Conservation (phyloP, 2,329 filamentous ascomycete genomes). For the Hypoxylon sp. region DNA sequence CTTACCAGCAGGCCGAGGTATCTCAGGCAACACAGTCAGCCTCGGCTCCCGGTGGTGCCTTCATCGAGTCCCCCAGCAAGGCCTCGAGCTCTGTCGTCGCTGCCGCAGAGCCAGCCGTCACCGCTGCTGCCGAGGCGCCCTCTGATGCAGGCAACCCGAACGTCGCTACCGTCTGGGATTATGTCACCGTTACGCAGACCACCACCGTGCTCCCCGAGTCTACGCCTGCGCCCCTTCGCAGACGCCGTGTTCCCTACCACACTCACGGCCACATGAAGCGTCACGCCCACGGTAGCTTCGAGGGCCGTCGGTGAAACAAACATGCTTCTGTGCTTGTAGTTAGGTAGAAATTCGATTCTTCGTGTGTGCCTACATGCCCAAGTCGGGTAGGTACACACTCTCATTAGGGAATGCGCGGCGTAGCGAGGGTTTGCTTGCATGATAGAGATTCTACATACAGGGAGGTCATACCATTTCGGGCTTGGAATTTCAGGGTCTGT, state of each 20-base stretch:
- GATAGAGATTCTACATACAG: conserved; percentile 8
- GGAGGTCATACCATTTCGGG: conserved; percentile 1
- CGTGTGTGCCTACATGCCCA: conserved; percentile 15
- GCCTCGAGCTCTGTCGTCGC: conserved; percentile 32
- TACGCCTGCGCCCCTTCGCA: conserved; percentile 26
- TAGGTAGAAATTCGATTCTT: conserved; percentile 24
- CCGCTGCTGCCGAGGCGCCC: conserved; percentile 33
- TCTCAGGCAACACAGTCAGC: conserved; percentile 23
- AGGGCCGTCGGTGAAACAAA: conserved; percentile 29
- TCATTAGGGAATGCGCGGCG: conserved; percentile 26
- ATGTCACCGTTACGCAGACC: conserved; percentile 55
- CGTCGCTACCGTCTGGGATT: conserved; percentile 54
- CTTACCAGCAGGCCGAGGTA: conserved; percentile 5
- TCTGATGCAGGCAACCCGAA: conserved; percentile 39
- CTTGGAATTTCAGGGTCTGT: conserved; percentile 1
- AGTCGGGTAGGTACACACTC: conserved; percentile 14
- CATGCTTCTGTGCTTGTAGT: background rate
- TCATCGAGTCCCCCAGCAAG: conserved; percentile 38
- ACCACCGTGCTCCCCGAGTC: conserved; percentile 35
- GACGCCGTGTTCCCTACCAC: conserved; percentile 37
- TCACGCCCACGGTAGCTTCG: conserved; percentile 33
- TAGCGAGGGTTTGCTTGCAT: conserved; percentile 22
- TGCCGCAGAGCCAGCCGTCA: conserved; percentile 28
- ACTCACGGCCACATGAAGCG: conserved; percentile 40
- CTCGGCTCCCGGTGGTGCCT: conserved; percentile 48